Percentiles rank a stretch among this genome's conserved stretches.
Evolutionary conservation across 2,329 filamentous ascomycete genomes (phyloP).

Genomic region (Stemphylium lycopersici): DNA sequence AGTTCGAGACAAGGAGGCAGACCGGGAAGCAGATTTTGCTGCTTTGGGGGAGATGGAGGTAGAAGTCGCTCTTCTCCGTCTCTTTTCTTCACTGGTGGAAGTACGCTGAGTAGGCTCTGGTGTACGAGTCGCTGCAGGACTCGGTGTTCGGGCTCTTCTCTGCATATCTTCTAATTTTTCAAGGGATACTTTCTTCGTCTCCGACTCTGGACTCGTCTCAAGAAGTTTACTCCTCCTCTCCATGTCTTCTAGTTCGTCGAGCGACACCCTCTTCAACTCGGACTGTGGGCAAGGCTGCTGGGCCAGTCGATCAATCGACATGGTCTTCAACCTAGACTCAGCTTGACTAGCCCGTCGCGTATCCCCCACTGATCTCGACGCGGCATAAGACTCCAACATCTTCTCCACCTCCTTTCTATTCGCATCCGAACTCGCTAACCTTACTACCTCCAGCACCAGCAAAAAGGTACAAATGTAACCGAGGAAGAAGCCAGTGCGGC

Average conservation of each 20-base stretch:
- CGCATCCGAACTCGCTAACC: conserved; percentile 27
- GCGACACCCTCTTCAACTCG: background rate
- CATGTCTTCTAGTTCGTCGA: conserved; percentile 11
- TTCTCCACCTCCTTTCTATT: conserved; percentile 33
- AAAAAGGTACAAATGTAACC: conserved; percentile 30
- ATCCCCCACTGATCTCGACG: conserved; percentile 5
- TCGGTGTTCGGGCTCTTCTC: conserved; percentile 5
- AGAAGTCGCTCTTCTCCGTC: conserved; percentile 4
- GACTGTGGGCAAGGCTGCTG: background rate
- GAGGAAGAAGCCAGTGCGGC: conserved; percentile 29
- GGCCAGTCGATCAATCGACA: background rate
- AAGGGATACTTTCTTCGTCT: background rate
- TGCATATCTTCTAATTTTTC: background rate
- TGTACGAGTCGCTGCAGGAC: conserved; percentile 9
- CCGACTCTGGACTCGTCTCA: background rate
- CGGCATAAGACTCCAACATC: conserved; percentile 28
- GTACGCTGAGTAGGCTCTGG: conserved; percentile 1
- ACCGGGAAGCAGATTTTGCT: background rate
- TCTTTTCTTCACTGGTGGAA: conserved; percentile 6
- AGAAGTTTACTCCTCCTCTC: conserved; percentile 1
- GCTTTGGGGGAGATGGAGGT: background rate
- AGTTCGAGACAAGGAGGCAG: conserved; percentile 1
- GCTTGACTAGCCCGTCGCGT: no score
- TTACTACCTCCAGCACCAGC: conserved; percentile 29
- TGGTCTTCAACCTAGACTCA: background rate